Base-by-base conservation (phyloP, 495 filamentous ascomycete genomes). In the Hypoxylon trugodes region DNA sequence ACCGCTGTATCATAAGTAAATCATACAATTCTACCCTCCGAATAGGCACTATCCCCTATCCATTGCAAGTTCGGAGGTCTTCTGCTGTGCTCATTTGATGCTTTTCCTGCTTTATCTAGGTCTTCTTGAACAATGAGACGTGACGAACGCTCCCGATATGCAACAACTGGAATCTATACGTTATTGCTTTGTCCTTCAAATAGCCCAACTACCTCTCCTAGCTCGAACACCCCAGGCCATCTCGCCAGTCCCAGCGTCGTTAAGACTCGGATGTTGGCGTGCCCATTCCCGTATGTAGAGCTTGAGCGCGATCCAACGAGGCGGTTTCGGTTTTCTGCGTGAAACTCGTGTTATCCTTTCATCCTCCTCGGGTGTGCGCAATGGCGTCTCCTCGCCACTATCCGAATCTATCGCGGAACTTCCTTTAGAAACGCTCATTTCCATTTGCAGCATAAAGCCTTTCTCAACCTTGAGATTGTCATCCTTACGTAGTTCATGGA, bases 271-370 rank as follows among this genome's bases (percentile, higher is more conserved):
- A 65, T 91, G 88, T 71, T 96, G 91, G 48, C 83, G 82, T 32
- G 86, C 92, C 93, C 93, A 96, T 71, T 96, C 90, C 48, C 79
- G 77, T 35, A 97, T 89, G 68, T 97, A 97, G 25, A 86, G 50
- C 64, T 87, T 87, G 30, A 97, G 78, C 13, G 92, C 92, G 66
- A 82, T 84, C 93, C 93, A 97, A 41, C 93, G 81, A 50, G 84
- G 83, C 69, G 90, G 68, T 33, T 70, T 70, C 87, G 38, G 73
- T 70, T 40, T 76, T 70, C 51, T 81, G 10, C 61, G 61, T n/a
- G n/a, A n/a, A n/a, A n/a, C n/a, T n/a, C n/a, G n/a, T n/a, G 48
- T 35, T 24, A 48, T 59, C 12, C 81, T 65, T 56, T 78, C 65
- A 19, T 77, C 72, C 57, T 78, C 73, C 49, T 79, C 76, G 6